Evolutionary conservation across 352 stramenopile genomes (phyloP).

Genomic region (Plasmopara halstedii): DNA sequence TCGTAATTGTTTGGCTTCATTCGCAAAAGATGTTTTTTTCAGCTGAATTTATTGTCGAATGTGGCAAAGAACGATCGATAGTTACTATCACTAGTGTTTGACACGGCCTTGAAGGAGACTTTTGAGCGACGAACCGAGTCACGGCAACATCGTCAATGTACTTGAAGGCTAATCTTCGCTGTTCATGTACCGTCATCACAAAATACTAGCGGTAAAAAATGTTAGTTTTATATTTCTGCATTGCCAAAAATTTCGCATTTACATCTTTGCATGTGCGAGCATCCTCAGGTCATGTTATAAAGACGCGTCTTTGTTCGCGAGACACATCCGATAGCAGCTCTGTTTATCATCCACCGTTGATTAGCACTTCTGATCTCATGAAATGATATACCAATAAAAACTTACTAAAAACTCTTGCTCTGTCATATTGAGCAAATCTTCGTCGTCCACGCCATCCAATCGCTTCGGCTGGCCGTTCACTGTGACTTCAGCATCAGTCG

Average conservation of each 20-base stretch:
- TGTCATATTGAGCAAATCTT: constrained; percentile 79
- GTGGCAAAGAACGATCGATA: constrained; percentile 36
- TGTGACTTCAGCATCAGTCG: constrained; percentile 40
- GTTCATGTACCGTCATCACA: background rate
- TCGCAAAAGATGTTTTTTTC: no score
- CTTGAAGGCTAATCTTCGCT: background rate
- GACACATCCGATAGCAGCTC: constrained; percentile 69
- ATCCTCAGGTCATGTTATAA: no score
- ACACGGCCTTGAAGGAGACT: constrained; percentile 49
- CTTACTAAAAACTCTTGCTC: constrained; percentile 80
- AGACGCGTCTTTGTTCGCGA: constrained; percentile 18
- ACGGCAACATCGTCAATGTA: background rate
- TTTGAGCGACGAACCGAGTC: constrained; percentile 39
- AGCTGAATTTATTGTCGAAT: no score
- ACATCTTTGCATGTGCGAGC: background rate
- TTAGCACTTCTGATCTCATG: background rate
- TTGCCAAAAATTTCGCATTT: background rate
- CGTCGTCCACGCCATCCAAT: constrained; percentile 61
- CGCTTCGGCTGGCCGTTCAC: constrained; percentile 62
- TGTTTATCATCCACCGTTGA: constrained; percentile 11
- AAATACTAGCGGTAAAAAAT: background rate
- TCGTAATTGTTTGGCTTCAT: no score
- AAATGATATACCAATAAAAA: background rate
- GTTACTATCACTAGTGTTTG: constrained; percentile 50
- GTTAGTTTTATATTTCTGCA: background rate